Evolutionary conservation across 2,329 filamentous ascomycete genomes (phyloP).

Genomic region (Sporothrix variecibatus): DNA sequence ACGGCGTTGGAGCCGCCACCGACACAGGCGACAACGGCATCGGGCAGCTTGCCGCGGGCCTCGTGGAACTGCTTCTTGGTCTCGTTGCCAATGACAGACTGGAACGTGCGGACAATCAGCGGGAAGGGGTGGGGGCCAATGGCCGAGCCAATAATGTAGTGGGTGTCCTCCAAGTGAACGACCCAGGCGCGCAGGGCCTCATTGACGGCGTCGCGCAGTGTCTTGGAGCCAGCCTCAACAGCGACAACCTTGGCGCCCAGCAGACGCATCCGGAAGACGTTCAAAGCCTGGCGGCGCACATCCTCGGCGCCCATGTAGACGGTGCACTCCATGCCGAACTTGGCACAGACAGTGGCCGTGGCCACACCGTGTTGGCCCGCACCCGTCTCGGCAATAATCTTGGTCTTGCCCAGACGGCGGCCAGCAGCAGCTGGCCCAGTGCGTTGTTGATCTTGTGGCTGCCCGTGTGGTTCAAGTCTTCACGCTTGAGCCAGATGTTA

Average conservation of each 20-base stretch:
- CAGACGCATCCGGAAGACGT: constrained; percentile 97
- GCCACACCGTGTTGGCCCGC: constrained; percentile 98
- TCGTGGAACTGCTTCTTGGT: constrained; percentile 89
- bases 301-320: constrained; percentile 99
- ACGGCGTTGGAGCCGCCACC: constrained; percentile 93
- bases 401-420: constrained; percentile 87
- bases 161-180: constrained; percentile 85
- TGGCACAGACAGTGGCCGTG: constrained; percentile 94
- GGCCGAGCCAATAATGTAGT: constrained; percentile 97
- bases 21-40: constrained; percentile 95
- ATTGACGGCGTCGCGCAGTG: constrained; percentile 86
- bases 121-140: constrained; percentile 98
- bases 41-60: constrained; percentile 83
- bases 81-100: constrained; percentile 93
- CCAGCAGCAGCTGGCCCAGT: constrained; percentile 86
- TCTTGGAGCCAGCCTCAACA: constrained; percentile 85
- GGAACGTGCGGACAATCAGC: constrained; percentile 95
- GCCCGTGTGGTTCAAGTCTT: constrained; percentile 96
- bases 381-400: constrained; percentile 97
- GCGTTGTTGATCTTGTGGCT: constrained; percentile 99
- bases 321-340: constrained; percentile 97
- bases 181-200: constrained; percentile 95
- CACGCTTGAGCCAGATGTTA: constrained; percentile 96
- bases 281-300: constrained; percentile 90
- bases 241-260: constrained; percentile 90